Evolutionary conservation across 139 green algal genomes (phyloP), one percentile per base, ranked within the genome.

Genomic region (Micractinium sp.): DNA sequence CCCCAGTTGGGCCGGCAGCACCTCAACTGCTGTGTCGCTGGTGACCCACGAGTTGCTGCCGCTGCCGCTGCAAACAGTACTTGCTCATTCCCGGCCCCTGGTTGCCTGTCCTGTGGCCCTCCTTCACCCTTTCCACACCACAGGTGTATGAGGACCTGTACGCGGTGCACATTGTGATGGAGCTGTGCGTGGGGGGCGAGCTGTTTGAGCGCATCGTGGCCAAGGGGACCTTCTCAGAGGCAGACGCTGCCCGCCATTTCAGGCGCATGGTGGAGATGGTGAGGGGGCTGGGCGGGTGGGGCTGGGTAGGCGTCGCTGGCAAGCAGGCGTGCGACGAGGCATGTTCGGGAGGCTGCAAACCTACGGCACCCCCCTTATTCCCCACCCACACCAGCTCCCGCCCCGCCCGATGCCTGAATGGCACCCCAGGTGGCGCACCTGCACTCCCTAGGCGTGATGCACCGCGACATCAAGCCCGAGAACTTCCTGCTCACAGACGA

Each of bases 391-490:
- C 66, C 66, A 9, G 23, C 25, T n/a, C n/a, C 66, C 14, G 25
- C 66, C 66, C 66, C 25, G 23, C 22, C 66, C 22, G 3, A 19
- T 19, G 5, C 47, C 47, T 9, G 47, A 9, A 5, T 56, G 47
- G 47, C 47, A 25, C 78, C 27, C 13, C 84, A 88, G 84, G 86
- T 96, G n/a, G 60, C 90, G 12, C 89, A 96, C 86, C 93, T 93
- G 88, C 95, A 98, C 88, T 56, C 90, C 31, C 77, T 96, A 41
- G 95, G 95, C 35, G 81, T 92, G 19, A 87, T 92, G 84, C 89
- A 92, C 80, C 84, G 89, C 13, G 96, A 98, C 89, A 93, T 98
- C 83, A 98, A 98, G 90, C 96, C 96, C 33, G 96, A 98, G 41
- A 90, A 90, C 67, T 92, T 90, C 63, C 80, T 90, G 61, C 75